Evolutionary conservation across 1,284 basidiomycete species (phyloP), one percentile per base, ranked within the genome.

Genomic region (Psilocybe mexicana): DNA sequence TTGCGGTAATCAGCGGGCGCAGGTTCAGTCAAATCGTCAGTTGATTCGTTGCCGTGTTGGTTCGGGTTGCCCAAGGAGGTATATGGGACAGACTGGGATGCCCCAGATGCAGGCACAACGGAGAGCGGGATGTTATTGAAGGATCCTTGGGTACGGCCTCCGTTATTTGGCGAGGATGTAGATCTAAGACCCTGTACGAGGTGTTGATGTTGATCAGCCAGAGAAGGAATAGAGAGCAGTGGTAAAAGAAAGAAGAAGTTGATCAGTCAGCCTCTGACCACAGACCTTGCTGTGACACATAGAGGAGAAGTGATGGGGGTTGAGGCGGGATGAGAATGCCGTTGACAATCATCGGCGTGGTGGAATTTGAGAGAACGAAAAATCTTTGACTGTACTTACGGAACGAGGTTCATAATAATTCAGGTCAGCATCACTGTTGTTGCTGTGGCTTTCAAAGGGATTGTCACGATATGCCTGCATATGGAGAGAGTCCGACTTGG

Each of bases 381-480:
- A 33, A 28, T 42, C 44, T 44, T 42, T 40, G 33, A 24, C 8
- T 24, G 24, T 30, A 53, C 62, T 62, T 43, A 65, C 60, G 24
- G 58, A 44, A 43, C 54, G 54, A 51, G 45, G 28, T 28, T 59
- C 60, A 43, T 61, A 63, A 51, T 61, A 60, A 36, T 60, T 48
- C 2, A 60, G 7, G 35, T 60, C 50, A 4, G 43, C 48, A 35
- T 54, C 44, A 6, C 47, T 57, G 5, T 59, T n/a, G 14, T 48
- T 54, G 38, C 33, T 54, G n/a, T 36, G 40, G 42, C 30, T 43
- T 43, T 64, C 56, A 51, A 68, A 68, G 3, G 69, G 67, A 57
- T 70, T 69, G 43, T 70, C 67, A 26, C 52, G 64, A 61, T 70
- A 68, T 23, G 65, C 48, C 43, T 58, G 64, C 65, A 67, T 67